Base-by-base conservation (phyloP, 2,329 filamentous ascomycete species). In the Sporothrix brunneoviolacea region DNA sequence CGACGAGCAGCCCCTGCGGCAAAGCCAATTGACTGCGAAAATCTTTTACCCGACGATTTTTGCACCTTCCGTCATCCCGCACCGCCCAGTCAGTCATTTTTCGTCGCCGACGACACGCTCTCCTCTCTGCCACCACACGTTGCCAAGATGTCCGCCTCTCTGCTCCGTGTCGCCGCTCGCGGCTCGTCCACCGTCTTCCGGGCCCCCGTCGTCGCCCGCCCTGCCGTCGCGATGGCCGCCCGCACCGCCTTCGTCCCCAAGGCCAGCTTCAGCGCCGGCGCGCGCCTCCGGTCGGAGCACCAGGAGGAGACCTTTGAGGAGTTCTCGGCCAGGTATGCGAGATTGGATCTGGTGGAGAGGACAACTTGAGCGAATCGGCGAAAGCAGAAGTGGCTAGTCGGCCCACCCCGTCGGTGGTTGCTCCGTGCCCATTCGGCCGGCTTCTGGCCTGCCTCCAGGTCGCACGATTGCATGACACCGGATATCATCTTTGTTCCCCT, bases 271-370 rank as follows among this genome's bases (percentile, higher is more conserved):
- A 84, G 78, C 77, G 85, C 81, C 66, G 76, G 74, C 56, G 67
- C 72, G 61, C 66, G 75, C 65, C 70, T 76, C 66, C 73, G 71
- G 61, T 69, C 69, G 66, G 73, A 78, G 66, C 88, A 95, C 72
- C 81, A 84, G 67, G 93, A 98, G 73, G 93, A 98, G 83, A 95
- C 87, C 65, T 98, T 95, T 64, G 93, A 98, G 79, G 91, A 97
- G 77, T 98, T 98, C 74, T 90, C 88, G 73, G 86, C 90, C 64
- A 91, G 93, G 93, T 98, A 88, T 73, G 78, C 64, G 64, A 63
- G 60, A 33, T 30, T 13, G 18, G 33, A 24, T 42, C 9, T 18
- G n/a, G 24, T 28, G 24, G 24, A 28, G 24, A n/a, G n/a, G n/a
- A n/a, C n/a, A n/a, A n/a, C n/a, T n/a, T n/a, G 24, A 28, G 24